A percentile compares a stretch with the other conserved stretches of the same genome.
Evolutionary conservation across 306 rosid species (phyloP).

Genomic region (apple (Malus domestica)): DNA sequence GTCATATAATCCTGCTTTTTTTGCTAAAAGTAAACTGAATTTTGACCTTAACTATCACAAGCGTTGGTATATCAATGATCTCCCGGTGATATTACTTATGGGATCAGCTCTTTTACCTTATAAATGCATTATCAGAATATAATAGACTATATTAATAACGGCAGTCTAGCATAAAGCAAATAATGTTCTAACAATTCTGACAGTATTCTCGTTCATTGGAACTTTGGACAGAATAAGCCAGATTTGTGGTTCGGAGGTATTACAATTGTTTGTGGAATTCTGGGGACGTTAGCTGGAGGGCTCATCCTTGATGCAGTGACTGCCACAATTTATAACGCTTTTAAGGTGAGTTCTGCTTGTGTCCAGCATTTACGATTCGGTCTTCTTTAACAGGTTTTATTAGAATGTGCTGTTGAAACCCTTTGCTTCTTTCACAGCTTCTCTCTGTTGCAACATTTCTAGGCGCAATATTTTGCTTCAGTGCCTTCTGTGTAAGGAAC

Average conservation of each 20-base stretch:
- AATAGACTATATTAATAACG: neutral
- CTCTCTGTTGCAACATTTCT: conserved; percentile 74
- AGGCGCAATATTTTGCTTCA: conserved; percentile 76
- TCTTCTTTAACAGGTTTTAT: neutral
- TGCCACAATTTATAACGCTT: conserved; percentile 73
- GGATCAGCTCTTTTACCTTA: neutral
- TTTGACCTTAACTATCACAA: neutral
- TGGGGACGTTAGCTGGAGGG: conserved; percentile 88
- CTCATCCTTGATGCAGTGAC: conserved; percentile 63
- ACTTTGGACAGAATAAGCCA: conserved; percentile 57
- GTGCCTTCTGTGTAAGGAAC: conserved; percentile 65
- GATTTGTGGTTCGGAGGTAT: conserved; percentile 84
- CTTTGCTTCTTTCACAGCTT: conserved; percentile 50
- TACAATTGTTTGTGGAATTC: conserved; percentile 71
- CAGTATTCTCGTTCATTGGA: conserved; percentile 5
- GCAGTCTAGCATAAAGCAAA: neutral
- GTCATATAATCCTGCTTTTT: conserved; percentile 1
- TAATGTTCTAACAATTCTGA: neutral
- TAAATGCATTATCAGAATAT: neutral
- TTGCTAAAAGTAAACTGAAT: neutral
- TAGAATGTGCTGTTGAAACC: conserved; percentile 3
- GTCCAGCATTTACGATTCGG: conserved; percentile 3
- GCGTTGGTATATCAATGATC: neutral
- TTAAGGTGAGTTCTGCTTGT: conserved; percentile 54
- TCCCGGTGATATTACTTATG: neutral